phyloP scores from a whole-genome alignment of 371 early-diverging fungal genomes.

The Mortierella sp. region DNA sequence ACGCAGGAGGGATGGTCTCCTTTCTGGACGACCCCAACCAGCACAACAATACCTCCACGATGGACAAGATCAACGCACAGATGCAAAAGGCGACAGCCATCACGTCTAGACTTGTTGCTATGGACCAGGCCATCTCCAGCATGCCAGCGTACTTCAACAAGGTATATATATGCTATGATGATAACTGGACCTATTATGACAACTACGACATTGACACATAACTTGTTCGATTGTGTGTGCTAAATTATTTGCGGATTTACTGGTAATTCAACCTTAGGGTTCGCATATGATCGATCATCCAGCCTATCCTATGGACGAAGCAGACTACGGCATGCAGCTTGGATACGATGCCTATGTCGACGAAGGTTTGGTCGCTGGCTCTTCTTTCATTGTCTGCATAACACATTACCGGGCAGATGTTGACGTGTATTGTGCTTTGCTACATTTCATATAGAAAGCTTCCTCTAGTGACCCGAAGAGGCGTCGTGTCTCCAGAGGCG shows the following conservation, averaged over 20 bases:
- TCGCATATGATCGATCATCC: constrained; percentile 19
- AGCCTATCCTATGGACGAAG: constrained; percentile 30
- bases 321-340: constrained; percentile 45
- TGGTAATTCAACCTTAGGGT: constrained; percentile 20
- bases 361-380: constrained; percentile 37
- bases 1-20: constrained; percentile 76
- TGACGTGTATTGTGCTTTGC: constrained; percentile 14
- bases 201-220: too few species aligned
- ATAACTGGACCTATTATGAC: too few species aligned
- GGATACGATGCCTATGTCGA: constrained; percentile 45
- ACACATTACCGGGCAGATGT: too few species aligned
- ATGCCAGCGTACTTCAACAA: constrained; percentile 50
- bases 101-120: constrained; percentile 38
- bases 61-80: constrained; percentile 58
- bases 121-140: constrained; percentile 46
- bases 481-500: constrained; percentile 5
- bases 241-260: too few species aligned
- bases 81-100: constrained; percentile 60
- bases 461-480: constrained; percentile 32
- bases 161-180: too few species aligned
- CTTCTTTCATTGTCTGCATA: neutral
- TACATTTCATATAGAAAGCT: constrained; percentile 44
- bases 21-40: constrained; percentile 69
- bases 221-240: too few species aligned
- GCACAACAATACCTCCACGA: constrained; percentile 57